Percentiles rank a stretch among this genome's conserved stretches.
These are phyloP conservation scores for Ajuga chamaepitys DNA, from an alignment of 257 asterid genomes.

Conservation along the genomic window DNA sequence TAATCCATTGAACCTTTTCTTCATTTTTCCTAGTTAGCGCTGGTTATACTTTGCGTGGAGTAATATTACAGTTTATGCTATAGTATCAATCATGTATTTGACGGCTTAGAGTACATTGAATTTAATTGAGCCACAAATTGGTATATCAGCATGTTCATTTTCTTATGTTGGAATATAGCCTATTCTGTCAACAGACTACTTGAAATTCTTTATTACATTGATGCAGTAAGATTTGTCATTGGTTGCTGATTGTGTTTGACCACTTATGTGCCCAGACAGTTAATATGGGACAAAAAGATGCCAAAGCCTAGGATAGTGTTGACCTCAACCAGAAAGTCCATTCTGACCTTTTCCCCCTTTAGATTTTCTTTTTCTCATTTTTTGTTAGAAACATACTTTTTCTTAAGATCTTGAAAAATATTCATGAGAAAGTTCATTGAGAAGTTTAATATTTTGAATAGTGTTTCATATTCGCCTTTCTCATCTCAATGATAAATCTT, in stretches of 20 bases:
- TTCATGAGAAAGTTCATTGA: too few relatives aligned
- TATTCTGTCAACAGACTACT: background rate
- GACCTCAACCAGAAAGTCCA: background rate
- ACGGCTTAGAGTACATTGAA: background rate
- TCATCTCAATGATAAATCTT: too few relatives aligned
- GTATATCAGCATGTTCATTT: background rate
- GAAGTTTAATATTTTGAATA: background rate
- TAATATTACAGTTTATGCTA: background rate
- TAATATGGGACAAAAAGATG: background rate
- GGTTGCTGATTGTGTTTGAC: background rate
- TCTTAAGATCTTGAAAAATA: too few relatives aligned
- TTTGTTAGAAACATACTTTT: too few relatives aligned
- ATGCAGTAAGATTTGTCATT: background rate
- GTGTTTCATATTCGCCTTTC: background rate
- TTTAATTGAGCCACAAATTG: background rate
- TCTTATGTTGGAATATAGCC: background rate
- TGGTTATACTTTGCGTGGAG: background rate
- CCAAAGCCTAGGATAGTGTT: background rate
- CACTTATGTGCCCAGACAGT: background rate
- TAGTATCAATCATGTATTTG: background rate
- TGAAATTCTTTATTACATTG: background rate
- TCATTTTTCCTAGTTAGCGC: background rate
- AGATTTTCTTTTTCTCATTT: too few relatives aligned
- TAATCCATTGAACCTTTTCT: background rate
- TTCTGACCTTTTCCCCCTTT: too few relatives aligned